Base-by-base conservation (phyloP, 768 basidiomycete species). In the Tulasnella sp. region DNA sequence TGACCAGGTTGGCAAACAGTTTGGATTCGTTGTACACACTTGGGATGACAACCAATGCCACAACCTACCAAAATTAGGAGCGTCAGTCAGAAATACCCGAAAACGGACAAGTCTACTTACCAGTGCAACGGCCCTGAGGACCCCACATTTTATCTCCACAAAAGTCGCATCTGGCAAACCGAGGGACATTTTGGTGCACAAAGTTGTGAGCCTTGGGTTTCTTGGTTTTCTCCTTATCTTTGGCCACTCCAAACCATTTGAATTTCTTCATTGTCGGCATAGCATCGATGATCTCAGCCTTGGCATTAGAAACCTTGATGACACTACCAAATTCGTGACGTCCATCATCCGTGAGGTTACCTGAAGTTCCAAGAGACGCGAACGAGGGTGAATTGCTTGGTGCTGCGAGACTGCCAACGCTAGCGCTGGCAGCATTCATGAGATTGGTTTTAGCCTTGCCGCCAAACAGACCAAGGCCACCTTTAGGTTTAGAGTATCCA, bases 81-180 rank as follows among this genome's bases (percentile, higher is more conserved):
- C 3, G 1, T 25, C 27, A 15, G 19, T 22, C 19, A 27, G 8
- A 37, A 31, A 49, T n/a, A 19, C 15, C 34, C 19, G 2, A 24
- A 47, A 25, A 22, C 53, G 27, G 22, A 37, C 27, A 16, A 37
- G 35, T 31, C 5, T 16, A 72, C 88, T 62, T 62, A 90, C 93
- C 72, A 57, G 81, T 76, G 63, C 95, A 99, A 28, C 87, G 81
- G 47, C 87, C 72, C 62, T 92, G 90, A n/a, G 91, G 78, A 5
- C 93, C 93, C 91, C 92, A 99, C 80, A 98, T 80, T 71, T 98
- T 99, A 62, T 98, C 95, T 29, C 81, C 82, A 62, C 95, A 99
- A 48, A 92, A 83, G 60, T 98, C 95, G 62, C 95, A 99, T 35
- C 87, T 76, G 25, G 87, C 81, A 53, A 95, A 85, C 32, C 92